Percentiles rank a stretch among this genome's conserved stretches.
Conservation (phyloP, 2,329 filamentous ascomycete genomes). For the Pyricularia pennisetigena region DNA sequence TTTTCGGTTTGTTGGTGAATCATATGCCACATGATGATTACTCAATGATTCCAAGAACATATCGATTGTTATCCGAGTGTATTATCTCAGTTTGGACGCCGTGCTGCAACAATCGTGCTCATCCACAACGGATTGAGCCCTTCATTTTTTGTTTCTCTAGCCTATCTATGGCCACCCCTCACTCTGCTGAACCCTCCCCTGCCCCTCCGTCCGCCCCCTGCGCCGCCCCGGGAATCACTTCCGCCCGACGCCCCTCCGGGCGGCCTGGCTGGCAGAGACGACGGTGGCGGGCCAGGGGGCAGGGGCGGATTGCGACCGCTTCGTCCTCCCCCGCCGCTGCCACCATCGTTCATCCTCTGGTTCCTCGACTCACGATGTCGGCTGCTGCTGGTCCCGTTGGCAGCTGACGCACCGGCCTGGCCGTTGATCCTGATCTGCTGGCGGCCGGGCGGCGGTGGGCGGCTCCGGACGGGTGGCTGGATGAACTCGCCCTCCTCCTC, state of each 20-base stretch:
- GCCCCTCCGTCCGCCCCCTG: background rate
- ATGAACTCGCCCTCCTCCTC: conserved; percentile 4
- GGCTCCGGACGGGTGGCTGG: background rate
- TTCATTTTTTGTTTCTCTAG: background rate
- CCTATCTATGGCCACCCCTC: background rate
- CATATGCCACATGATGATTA: too few relatives aligned
- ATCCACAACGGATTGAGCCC: background rate
- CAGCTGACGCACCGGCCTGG: background rate
- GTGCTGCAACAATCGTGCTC: too few relatives aligned
- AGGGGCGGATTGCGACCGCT: background rate
- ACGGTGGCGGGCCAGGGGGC: conserved; percentile 1
- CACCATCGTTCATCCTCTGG: background rate
- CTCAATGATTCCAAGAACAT: too few relatives aligned
- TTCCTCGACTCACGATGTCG: background rate
- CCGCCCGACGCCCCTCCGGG: background rate
- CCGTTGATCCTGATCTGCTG: conserved; percentile 1
- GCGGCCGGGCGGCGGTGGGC: background rate
- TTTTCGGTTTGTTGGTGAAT: too few relatives aligned
- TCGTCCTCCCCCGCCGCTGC: too few relatives aligned
- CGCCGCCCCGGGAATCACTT: background rate
- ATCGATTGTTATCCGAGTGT: too few relatives aligned
- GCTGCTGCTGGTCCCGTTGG: background rate
- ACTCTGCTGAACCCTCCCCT: conserved; percentile 3
- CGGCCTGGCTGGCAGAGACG: background rate
- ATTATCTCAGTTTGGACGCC: too few relatives aligned